Conservation (phyloP, 1,139 yeast genomes). For the Geotrichum cucujoidarum region DNA sequence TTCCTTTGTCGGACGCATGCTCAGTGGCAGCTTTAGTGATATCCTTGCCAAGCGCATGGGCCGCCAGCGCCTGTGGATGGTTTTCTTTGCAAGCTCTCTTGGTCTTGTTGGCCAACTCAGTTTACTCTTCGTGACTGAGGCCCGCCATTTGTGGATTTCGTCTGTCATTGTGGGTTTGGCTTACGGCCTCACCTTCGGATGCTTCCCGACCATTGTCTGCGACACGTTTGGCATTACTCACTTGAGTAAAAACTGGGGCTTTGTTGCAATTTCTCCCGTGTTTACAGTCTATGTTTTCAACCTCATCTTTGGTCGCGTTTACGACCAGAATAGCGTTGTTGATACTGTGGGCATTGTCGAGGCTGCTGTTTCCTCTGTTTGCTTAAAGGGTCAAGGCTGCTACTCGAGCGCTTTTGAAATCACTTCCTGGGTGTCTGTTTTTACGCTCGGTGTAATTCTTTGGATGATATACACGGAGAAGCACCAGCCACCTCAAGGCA, state of each 20-base stretch:
- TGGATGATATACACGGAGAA: constrained; percentile 25
- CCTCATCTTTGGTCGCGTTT: constrained; percentile 35
- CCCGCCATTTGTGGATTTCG: constrained; percentile 41
- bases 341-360: constrained; percentile 4
- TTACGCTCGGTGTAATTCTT: constrained; percentile 35
- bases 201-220: constrained; percentile 69
- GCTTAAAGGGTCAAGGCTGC: constrained; percentile 28
- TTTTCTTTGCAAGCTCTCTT: constrained; percentile 46
- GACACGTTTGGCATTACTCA: constrained; percentile 65
- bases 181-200: constrained; percentile 71
- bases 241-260: constrained; percentile 76
- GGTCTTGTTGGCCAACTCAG: constrained; percentile 32
- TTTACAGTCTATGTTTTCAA: constrained; percentile 36
- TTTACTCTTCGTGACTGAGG: constrained; percentile 21
- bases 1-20: constrained; percentile 59
- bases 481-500: constrained; percentile 7
- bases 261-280: constrained; percentile 40
- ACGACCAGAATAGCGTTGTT: constrained; percentile 30
- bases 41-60: constrained; percentile 46
- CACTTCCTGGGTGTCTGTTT: constrained; percentile 26
- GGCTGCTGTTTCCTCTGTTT: constrained; percentile 18
- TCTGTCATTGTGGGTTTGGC: constrained; percentile 61
- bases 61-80: constrained; percentile 64
- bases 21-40: constrained; percentile 62
- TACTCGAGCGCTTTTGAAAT: constrained; percentile 29